phyloP scores from a whole-genome alignment of 768 basidiomycete genomes.

The Scleroderma citrinum region DNA sequence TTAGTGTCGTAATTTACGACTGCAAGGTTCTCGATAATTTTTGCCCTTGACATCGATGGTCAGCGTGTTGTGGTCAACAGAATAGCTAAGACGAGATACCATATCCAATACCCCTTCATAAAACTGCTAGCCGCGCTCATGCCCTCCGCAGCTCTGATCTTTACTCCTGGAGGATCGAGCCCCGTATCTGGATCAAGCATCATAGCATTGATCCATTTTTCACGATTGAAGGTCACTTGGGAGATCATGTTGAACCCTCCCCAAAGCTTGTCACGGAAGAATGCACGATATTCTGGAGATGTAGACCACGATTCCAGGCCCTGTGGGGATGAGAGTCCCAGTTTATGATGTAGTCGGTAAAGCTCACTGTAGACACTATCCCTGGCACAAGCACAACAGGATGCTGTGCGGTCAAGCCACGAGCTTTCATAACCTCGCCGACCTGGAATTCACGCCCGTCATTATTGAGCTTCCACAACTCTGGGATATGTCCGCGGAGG shows the following conservation, averaged over 20 bases:
- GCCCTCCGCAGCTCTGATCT: conserved; percentile 89
- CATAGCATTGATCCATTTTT: conserved; percentile 86
- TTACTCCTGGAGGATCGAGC: conserved; percentile 78
- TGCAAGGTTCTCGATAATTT: conserved; percentile 92
- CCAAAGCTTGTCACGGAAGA: conserved; percentile 89
- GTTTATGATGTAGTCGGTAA: background rate
- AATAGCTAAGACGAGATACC: conserved; percentile 38
- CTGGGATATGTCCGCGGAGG: conserved; percentile 63
- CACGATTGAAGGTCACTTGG: conserved; percentile 76
- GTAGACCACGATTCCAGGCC: conserved; percentile 95
- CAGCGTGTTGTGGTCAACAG: background rate
- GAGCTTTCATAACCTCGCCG: conserved; percentile 59
- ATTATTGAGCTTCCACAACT: conserved; percentile 75
- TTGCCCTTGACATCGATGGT: conserved; percentile 49
- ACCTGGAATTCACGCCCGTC: conserved; percentile 79
- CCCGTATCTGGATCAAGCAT: conserved; percentile 90
- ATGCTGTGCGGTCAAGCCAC: conserved; percentile 62
- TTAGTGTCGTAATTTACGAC: conserved; percentile 91
- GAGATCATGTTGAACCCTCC: conserved; percentile 79
- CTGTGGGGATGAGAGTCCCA: conserved; percentile 25
- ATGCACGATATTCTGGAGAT: conserved; percentile 71
- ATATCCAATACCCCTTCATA: conserved; percentile 92
- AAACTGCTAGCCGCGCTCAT: conserved; percentile 85
- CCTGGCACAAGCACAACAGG: conserved; percentile 88
- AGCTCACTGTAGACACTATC: conserved; percentile 75